Conservation (phyloP, 2,329 filamentous ascomycete genomes). For the Aureobasidium sp. region DNA sequence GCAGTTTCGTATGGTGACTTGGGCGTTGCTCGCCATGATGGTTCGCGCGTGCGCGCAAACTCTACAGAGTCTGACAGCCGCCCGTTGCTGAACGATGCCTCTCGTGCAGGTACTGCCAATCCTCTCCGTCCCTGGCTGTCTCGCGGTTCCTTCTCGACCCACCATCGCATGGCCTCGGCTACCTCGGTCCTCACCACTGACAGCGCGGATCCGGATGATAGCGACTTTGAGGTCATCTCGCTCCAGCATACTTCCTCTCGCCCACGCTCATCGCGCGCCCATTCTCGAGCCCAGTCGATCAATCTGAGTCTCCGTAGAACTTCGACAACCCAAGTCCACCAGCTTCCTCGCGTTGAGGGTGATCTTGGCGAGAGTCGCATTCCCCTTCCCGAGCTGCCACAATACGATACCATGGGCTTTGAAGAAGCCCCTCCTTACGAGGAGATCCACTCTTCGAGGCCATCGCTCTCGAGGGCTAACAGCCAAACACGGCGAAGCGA, state of each 20-base stretch:
- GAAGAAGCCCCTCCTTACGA: slow-evolving; percentile 44
- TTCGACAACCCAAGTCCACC: background rate
- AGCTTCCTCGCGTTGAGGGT: slow-evolving; percentile 19
- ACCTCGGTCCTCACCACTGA: slow-evolving; percentile 36
- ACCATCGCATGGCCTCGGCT: slow-evolving; percentile 38
- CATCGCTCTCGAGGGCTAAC: slow-evolving; percentile 9
- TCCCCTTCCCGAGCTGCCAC: slow-evolving; percentile 28
- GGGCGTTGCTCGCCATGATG: slow-evolving; percentile 70
- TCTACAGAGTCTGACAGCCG: slow-evolving; percentile 66
- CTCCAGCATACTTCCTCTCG: slow-evolving; percentile 33
- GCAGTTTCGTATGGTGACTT: slow-evolving; percentile 71
- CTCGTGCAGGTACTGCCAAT: slow-evolving; percentile 46
- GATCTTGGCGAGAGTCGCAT: slow-evolving; percentile 27
- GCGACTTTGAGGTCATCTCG: slow-evolving; percentile 39
- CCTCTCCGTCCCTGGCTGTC: slow-evolving; percentile 27
- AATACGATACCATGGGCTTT: slow-evolving; percentile 29
- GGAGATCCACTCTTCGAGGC: background rate
- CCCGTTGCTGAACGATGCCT: slow-evolving; percentile 65
- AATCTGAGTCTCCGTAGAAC: slow-evolving; percentile 10
- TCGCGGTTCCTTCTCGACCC: slow-evolving; percentile 26
- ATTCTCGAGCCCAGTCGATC: slow-evolving; percentile 22
- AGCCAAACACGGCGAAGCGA: slow-evolving; percentile 15
- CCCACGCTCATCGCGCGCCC: slow-evolving; percentile 6
- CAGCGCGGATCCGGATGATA: slow-evolving; percentile 32
- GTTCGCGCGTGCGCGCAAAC: slow-evolving; percentile 65